Evolutionary conservation across 2,329 filamentous ascomycete genomes (phyloP), one percentile per base, ranked within the genome.

Genomic region (Aspergillus brasiliensis): DNA sequence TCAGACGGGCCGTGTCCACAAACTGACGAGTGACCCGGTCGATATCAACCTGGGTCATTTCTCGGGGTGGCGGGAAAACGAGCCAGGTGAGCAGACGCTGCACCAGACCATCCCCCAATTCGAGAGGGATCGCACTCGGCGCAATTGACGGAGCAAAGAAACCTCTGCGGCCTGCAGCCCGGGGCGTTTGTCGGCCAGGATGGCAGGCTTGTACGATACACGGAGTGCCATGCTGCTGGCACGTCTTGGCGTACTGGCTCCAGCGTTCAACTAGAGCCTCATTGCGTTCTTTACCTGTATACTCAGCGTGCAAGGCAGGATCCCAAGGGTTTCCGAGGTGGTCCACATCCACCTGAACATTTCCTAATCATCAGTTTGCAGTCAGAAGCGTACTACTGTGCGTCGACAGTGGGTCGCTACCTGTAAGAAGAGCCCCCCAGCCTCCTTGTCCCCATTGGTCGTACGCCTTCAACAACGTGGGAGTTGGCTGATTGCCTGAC

Each of bases 21-120:
- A 88, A 89, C 47, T 81, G 78, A 6, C 70, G 66, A 8, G 86
- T 78, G 0, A 85, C 81, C 0, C 77, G 73, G 17, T 82, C 75
- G 46, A 89, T 86, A 40, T 89, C 86, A 0, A 71, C 69, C 0
- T 71, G 27, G 0, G 77, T 83, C 83, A 89, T 85, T 54, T 81
- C 86, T 47, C 81, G 79, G 0, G 87, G 86, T 1, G 79, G 82
- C 2, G 84, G 82, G 60, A 77, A 76, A 2, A 68, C 59, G 21
- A 77, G 28, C 27, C 58, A 55, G 23, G 67, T 65, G 23, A 72
- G 27, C 5, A 72, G n/a, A 0, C 73, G 72, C 27, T 80, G 74
- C 6, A 78, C 27, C 57, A 73, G 71, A 3, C 72, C 67, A 57
- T 77, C 67, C 0, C 77, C 77, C n/a, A 80, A 59, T 15, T 72